Conservation (phyloP, 805 yeast species). For the Blastobotrys attinorum region DNA sequence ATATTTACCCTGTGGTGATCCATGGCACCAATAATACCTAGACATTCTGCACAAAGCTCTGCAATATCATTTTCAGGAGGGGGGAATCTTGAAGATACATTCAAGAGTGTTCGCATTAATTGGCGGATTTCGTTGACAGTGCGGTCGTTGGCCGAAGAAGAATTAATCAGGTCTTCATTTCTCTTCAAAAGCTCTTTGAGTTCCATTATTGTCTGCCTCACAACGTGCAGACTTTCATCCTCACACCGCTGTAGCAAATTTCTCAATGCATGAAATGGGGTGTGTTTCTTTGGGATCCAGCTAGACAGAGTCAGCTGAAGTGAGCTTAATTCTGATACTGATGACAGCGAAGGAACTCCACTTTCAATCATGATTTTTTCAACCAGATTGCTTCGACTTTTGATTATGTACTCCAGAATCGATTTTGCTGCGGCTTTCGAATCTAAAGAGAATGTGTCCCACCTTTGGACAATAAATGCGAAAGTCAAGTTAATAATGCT, state of each 20-base stretch:
- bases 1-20: slow-evolving; percentile 53
- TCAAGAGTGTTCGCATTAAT: slow-evolving; percentile 23
- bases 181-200: slow-evolving; percentile 42
- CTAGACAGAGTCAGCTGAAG: neutral
- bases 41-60: slow-evolving; percentile 53
- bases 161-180: slow-evolving; percentile 16
- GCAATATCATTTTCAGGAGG: slow-evolving; percentile 35
- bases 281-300: neutral
- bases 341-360: slow-evolving; percentile 19
- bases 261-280: neutral
- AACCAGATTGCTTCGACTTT: slow-evolving; percentile 16
- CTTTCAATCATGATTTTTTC: slow-evolving; percentile 10
- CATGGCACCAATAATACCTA: slow-evolving; percentile 70
- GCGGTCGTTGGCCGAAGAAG: slow-evolving; percentile 8
- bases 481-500: slow-evolving; percentile 67
- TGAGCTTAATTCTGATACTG: neutral
- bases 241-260: slow-evolving; percentile 44
- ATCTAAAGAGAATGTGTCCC: slow-evolving; percentile 42
- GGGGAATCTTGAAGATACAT: slow-evolving; percentile 21
- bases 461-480: slow-evolving; percentile 64
- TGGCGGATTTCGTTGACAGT: slow-evolving; percentile 8
- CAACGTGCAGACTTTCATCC: slow-evolving; percentile 62
- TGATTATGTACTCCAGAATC: slow-evolving; percentile 35
- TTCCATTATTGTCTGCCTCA: slow-evolving; percentile 63
- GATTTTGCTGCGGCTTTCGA: slow-evolving; percentile 45